Evolutionary conservation across 192 early-diverging fungal species (phyloP), one percentile per base, ranked within the genome.

Genomic region (Lobulomyces angularis): DNA sequence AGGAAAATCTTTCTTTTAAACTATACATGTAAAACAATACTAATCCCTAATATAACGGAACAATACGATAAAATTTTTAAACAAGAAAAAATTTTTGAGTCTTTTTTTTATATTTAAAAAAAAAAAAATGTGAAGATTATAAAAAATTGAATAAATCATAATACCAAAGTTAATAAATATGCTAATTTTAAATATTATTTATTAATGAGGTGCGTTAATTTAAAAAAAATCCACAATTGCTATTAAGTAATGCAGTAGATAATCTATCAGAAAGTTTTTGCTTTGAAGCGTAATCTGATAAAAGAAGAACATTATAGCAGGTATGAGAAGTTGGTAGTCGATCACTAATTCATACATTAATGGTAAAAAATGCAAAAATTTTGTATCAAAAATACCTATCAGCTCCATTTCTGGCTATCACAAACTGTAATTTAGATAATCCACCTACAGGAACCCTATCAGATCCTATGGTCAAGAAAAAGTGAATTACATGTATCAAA

Each of bases 311-410:
- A 56, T 92, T 92, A 51, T 84, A 92, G 59, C 90, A 95, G 0
- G 90, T 95, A 46, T 92, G 88, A 4, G 89, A 83, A 2, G 87
- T 88, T 8, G 90, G 90, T 33, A 95, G 53, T 19, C 89, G 78
- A 39, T 65, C 55, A 29, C 53, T 58, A 23, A 32, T 46, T 0
- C 22, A 17, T 2, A 53, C 45, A 40, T 52, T 53, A 22, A 28
- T 53, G 2, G 27, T 36, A 34, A 58, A 37, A 16, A 36, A 33
- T 31, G 24, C 49, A 24, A 43, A 16, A 18, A 29, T 14, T 11
- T 23, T 41, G 23, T 24, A 32, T 46, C 25, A 38, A 18, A 37
- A 25, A 32, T 36, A 59, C 23, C 79, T 79, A 52, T 90, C 86
- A 5, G 71, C 76, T 12, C 85, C 86, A 29, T 88, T 87, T 56